phyloP scores from a whole-genome alignment of 305 asterid genomes.

The Fraxinus albicans region DNA sequence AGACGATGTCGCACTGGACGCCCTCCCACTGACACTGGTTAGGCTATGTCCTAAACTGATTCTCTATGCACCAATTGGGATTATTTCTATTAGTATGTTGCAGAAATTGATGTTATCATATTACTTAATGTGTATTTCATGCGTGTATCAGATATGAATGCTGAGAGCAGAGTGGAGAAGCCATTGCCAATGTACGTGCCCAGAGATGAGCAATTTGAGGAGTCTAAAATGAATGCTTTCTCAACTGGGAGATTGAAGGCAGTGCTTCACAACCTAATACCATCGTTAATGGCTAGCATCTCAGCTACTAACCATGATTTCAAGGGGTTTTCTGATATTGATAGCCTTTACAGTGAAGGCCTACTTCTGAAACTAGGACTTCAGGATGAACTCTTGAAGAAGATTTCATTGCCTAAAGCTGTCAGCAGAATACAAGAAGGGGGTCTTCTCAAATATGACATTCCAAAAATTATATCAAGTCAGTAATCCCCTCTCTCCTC shows the following conservation, averaged over 20 bases:
- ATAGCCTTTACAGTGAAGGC: slow-evolving; percentile 83
- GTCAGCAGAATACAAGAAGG: slow-evolving; percentile 75
- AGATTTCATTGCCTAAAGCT: slow-evolving; percentile 66
- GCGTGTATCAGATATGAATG: slow-evolving; percentile 45
- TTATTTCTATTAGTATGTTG: neutral
- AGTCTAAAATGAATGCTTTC: slow-evolving; percentile 77
- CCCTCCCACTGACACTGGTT: slow-evolving; percentile 67
- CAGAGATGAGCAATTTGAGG: slow-evolving; percentile 93
- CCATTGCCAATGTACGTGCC: slow-evolving; percentile 91
- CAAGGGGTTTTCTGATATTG: slow-evolving; percentile 80
- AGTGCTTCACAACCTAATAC: slow-evolving; percentile 78
- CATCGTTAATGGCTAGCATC: slow-evolving; percentile 70
- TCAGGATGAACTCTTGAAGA: slow-evolving; percentile 67
- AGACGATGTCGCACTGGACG: slow-evolving; percentile 95
- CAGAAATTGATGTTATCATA: neutral
- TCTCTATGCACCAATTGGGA: neutral
- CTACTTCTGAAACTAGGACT: slow-evolving; percentile 78
- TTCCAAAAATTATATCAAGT: slow-evolving; percentile 84
- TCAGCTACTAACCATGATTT: slow-evolving; percentile 77
- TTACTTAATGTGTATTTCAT: neutral
- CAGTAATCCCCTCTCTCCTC: slow-evolving; percentile 24
- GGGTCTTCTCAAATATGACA: slow-evolving; percentile 68
- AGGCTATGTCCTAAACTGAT: slow-evolving; percentile 40
- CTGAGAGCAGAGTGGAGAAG: slow-evolving; percentile 94
- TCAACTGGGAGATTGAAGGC: slow-evolving; percentile 85